These are phyloP conservation scores for Fusarium udum DNA, from an alignment of 2,329 filamentous ascomycete species.

Conservation along the genomic window DNA sequence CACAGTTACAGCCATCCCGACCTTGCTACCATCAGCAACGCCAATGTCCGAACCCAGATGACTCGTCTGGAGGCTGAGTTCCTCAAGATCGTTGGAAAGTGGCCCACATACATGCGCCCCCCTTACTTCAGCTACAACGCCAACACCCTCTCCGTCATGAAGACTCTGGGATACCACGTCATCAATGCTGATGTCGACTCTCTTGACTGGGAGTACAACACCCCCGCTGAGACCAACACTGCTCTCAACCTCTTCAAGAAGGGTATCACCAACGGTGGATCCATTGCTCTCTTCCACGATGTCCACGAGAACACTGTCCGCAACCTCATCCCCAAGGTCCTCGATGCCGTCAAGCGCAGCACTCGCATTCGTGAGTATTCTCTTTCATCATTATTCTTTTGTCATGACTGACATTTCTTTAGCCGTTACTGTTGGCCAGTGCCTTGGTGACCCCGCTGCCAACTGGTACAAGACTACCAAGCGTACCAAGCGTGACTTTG, in stretches of 20 bases:
- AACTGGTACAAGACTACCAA: slow-evolving; percentile 31
- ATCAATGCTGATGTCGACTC: slow-evolving; percentile 66
- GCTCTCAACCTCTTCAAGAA: slow-evolving; percentile 41
- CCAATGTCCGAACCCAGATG: slow-evolving; percentile 47
- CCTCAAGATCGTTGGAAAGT: slow-evolving; percentile 45
- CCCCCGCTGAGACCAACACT: slow-evolving; percentile 29
- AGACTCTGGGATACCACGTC: slow-evolving; percentile 58
- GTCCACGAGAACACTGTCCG: slow-evolving; percentile 53
- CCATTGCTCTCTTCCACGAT: slow-evolving; percentile 60
- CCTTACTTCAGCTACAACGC: slow-evolving; percentile 50
- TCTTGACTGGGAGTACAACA: slow-evolving; percentile 59
- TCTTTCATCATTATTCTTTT: no score
- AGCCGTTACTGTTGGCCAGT: slow-evolving; percentile 43
- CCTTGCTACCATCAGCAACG: slow-evolving; percentile 43
- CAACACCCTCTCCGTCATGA: slow-evolving; percentile 44
- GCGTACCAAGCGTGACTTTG: slow-evolving; percentile 25
- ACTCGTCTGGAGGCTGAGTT: slow-evolving; percentile 49
- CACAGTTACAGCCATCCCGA: slow-evolving; percentile 52
- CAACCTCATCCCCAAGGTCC: slow-evolving; percentile 24
- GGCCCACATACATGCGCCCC: slow-evolving; percentile 50
- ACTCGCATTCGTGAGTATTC: slow-evolving; percentile 18
- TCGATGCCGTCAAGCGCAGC: slow-evolving; percentile 19
- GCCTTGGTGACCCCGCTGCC: slow-evolving; percentile 30
- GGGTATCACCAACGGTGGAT: slow-evolving; percentile 45
- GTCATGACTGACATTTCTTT: slow-evolving; percentile 34